phyloP scores from a whole-genome alignment of 2,329 filamentous ascomycete species.

The Diplodia scrobiculata region DNA sequence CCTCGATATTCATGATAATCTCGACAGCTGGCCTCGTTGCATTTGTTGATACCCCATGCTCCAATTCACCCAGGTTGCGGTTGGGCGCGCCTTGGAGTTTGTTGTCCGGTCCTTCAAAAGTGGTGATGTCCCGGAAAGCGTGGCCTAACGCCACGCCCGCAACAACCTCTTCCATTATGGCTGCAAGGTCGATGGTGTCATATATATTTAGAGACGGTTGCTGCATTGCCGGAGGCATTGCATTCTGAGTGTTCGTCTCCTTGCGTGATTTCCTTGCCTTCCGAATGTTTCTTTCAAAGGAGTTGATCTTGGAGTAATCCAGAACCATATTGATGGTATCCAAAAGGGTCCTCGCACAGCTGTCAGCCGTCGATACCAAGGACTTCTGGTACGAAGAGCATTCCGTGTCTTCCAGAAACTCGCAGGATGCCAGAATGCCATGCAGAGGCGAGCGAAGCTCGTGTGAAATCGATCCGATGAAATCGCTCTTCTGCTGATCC shows the following conservation, averaged over 20 bases:
- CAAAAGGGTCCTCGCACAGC: constrained; percentile 55
- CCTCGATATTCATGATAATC: constrained; percentile 50
- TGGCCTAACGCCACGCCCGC: constrained; percentile 59
- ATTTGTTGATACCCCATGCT: not conserved
- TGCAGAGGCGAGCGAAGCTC: constrained; percentile 53
- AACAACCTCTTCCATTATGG: constrained; percentile 57
- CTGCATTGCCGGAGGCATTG: constrained; percentile 29
- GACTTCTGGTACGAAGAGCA: constrained; percentile 47
- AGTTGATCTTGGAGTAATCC: constrained; percentile 52
- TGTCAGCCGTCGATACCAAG: constrained; percentile 53
- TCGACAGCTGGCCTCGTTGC: constrained; percentile 38
- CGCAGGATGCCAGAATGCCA: constrained; percentile 49
- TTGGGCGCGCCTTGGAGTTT: not conserved
- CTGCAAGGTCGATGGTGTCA: constrained; percentile 47
- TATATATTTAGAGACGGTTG: constrained; percentile 41
- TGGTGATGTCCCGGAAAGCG: constrained; percentile 41
- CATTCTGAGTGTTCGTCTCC: constrained; percentile 30
- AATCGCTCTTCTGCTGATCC: constrained; percentile 55
- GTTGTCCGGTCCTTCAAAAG: not conserved
- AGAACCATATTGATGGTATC: constrained; percentile 52
- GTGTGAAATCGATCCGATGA: constrained; percentile 57
- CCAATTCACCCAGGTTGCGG: constrained; percentile 1
- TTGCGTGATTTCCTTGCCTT: constrained; percentile 38
- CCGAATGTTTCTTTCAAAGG: constrained; percentile 39
- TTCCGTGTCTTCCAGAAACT: constrained; percentile 53